Percentiles rank a stretch among this genome's conserved stretches.
These are phyloP conservation scores for Novymonas esmeraldas DNA, from an alignment of 208 protist species.

Conservation along the genomic window DNA sequence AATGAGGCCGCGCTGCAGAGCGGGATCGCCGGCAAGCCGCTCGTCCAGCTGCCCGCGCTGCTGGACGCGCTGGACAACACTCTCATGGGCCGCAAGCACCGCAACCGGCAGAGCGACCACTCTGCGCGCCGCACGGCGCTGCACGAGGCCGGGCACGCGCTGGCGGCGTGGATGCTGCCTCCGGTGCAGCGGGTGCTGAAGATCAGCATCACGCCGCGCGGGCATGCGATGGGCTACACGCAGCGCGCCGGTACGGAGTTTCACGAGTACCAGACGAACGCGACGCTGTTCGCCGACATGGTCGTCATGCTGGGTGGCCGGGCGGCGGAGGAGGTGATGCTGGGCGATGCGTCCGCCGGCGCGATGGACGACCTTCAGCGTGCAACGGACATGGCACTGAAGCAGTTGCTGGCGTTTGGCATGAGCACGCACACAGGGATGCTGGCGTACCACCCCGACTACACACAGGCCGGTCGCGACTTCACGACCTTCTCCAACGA, in stretches of 20 bases:
- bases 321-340: slow-evolving; percentile 86
- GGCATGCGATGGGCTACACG: slow-evolving; percentile 85
- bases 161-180: slow-evolving; percentile 82
- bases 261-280: slow-evolving; percentile 90
- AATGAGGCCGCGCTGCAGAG: slow-evolving; percentile 96
- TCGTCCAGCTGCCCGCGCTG: slow-evolving; percentile 66
- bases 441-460: slow-evolving; percentile 84
- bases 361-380: slow-evolving; percentile 91
- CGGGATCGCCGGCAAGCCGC: slow-evolving; percentile 80
- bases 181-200: slow-evolving; percentile 78
- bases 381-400: slow-evolving; percentile 82
- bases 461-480: slow-evolving; percentile 75
- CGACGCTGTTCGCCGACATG: slow-evolving; percentile 85
- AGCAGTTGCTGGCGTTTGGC: slow-evolving; percentile 85
- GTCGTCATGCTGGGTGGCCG: slow-evolving; percentile 88
- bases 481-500: slow-evolving; percentile 85
- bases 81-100: slow-evolving; percentile 81
- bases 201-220: slow-evolving; percentile 83
- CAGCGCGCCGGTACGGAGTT: slow-evolving; percentile 86
- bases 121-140: slow-evolving; percentile 72
- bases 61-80: slow-evolving; percentile 87
- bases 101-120: slow-evolving; percentile 68
- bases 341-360: slow-evolving; percentile 86
- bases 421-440: slow-evolving; percentile 80
- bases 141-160: slow-evolving; percentile 77